phyloP scores from a whole-genome alignment of 2,329 filamentous ascomycete species.

The Talaromyces sp. region DNA sequence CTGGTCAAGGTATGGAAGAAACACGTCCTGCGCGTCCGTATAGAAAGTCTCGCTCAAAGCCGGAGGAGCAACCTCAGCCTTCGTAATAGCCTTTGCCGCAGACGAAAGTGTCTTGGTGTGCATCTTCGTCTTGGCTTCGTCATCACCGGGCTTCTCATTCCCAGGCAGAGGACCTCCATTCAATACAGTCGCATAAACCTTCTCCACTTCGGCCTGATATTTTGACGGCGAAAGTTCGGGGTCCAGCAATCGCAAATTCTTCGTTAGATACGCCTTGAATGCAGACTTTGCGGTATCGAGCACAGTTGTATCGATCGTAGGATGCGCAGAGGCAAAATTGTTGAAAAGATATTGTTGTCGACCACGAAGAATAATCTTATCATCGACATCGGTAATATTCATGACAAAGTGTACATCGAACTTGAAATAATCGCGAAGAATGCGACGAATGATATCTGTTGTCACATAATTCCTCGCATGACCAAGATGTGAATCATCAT shows the following conservation, averaged over 20 bases:
- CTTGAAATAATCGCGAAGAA: conserved; percentile 75
- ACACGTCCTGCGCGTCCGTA: conserved; percentile 58
- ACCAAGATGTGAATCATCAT: conserved; percentile 74
- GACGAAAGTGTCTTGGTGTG: conserved; percentile 62
- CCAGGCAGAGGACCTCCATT: conserved; percentile 52
- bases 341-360: conserved; percentile 73
- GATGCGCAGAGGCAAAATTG: conserved; percentile 57
- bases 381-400: conserved; percentile 85
- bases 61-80: conserved; percentile 24
- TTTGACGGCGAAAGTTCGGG: conserved; percentile 41
- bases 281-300: conserved; percentile 47
- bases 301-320: conserved; percentile 42
- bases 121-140: conserved; percentile 86
- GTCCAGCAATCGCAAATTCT: conserved; percentile 57
- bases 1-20: conserved; percentile 76
- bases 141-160: conserved; percentile 59
- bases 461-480: conserved; percentile 89
- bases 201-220: conserved; percentile 46
- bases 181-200: conserved; percentile 51
- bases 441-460: conserved; percentile 79
- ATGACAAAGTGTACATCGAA: conserved; percentile 83
- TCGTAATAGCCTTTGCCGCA: conserved; percentile 49
- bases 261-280: conserved; percentile 56
- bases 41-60: conserved; percentile 48
- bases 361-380: conserved; percentile 64